Evolutionary conservation across 441 rosid genomes (phyloP), one percentile per base, ranked within the genome.

Genomic region (Erodium moschatum): DNA sequence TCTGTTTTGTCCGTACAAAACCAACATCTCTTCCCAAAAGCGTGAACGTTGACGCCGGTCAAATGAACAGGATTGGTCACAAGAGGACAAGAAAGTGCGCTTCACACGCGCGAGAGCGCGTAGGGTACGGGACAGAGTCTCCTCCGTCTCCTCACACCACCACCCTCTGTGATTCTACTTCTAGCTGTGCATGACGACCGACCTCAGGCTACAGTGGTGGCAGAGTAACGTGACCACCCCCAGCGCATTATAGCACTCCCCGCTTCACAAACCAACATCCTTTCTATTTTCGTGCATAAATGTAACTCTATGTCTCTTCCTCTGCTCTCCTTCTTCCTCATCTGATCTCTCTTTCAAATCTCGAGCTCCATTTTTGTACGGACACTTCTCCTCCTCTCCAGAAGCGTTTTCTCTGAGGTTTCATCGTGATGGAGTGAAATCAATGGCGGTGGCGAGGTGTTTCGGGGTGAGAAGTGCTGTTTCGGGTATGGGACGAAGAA

Each of bases 321-420:
- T 3, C 0, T 20, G 24, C 6, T 19, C 13, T 20, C 9, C 63
- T 18, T 10, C 29, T 19, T 58, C 29, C 12, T 20, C 63, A 2
- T 20, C 27, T 2, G 9, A 4, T 38, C 9, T 9, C 13, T n/a
- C 29, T 0, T 58, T 58, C 62, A 20, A 58, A 58, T 58, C 9
- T 58, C 5, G 29, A 58, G 63, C 63, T 58, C 63, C 24, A 9
- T 58, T 10, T 58, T 21, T 20, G 63, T 58, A 58, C 63, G 63
- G 63, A 19, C 13, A 58, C 54, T 2, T 13, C 4, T 13, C 54
- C 2, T n/a, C 13, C 54, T 46, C 54, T 46, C 16, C 12, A 46
- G 54, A 2, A 13, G n/a, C 16, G 13, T 46, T 13, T 2, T 58
- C 9, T 18, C 11, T 3, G 63, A 8, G 27, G 5, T 12, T 11